These are phyloP conservation scores for Aphanomyces astaci DNA, from an alignment of 352 stramenopile species.

Conservation along the genomic window DNA sequence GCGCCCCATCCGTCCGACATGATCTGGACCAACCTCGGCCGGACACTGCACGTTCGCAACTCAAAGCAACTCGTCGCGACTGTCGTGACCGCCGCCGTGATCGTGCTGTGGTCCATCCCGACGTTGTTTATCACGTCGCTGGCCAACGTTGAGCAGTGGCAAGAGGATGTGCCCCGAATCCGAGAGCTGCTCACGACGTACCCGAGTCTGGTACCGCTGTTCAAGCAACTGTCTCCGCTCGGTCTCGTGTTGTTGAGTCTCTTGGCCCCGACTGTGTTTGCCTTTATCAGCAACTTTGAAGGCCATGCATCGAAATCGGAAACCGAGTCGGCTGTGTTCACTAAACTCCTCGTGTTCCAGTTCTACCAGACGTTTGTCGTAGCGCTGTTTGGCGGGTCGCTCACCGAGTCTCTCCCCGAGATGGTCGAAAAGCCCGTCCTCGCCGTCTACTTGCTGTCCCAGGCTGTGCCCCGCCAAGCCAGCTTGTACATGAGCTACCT, in stretches of 20 bases:
- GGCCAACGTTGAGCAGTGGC: constrained; percentile 48
- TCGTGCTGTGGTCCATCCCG: constrained; percentile 72
- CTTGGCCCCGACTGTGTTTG: constrained; percentile 70
- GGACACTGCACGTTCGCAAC: constrained; percentile 40
- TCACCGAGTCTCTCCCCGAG: constrained; percentile 59
- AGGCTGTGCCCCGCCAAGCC: constrained; percentile 59
- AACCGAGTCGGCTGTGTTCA: constrained; percentile 59
- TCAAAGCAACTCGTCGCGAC: constrained; percentile 44
- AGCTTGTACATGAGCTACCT: constrained; percentile 75
- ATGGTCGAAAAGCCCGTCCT: constrained; percentile 38
- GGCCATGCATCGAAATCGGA: constrained; percentile 57
- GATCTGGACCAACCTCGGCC: constrained; percentile 71
- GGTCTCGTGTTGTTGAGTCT: constrained; percentile 63
- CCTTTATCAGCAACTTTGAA: constrained; percentile 66
- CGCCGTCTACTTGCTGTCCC: constrained; percentile 48
- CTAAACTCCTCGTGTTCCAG: constrained; percentile 77
- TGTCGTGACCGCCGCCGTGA: constrained; percentile 48
- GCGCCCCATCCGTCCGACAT: constrained; percentile 62
- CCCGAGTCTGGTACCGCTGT: constrained; percentile 47
- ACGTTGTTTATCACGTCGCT: constrained; percentile 66
- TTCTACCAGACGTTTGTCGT: constrained; percentile 74
- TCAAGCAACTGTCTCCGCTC: constrained; percentile 67
- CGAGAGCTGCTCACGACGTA: constrained; percentile 38
- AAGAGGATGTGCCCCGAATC: constrained; percentile 40
- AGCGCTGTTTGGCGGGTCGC: constrained; percentile 70